Conservation (phyloP, 352 stramenopile genomes). For the Pythium dissotocum region DNA sequence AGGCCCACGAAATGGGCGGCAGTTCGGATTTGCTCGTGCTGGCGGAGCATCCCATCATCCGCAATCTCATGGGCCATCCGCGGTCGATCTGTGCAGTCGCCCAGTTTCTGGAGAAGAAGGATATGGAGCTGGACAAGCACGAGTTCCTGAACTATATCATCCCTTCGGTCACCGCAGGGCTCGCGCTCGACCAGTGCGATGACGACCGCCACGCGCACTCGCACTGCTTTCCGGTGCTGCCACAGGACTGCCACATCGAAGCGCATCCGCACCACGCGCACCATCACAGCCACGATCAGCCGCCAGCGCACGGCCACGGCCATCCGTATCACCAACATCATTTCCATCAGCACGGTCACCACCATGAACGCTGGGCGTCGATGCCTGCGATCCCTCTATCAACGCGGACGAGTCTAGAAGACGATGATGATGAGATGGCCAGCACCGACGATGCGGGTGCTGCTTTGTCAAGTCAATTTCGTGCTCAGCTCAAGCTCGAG, state of each 20-base stretch:
- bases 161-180: conserved; percentile 69
- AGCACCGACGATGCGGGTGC: neutral
- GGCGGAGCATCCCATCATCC: conserved; percentile 65
- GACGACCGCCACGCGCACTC: conserved; percentile 2
- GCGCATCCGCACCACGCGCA: conserved; percentile 18
- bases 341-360: conserved; percentile 16
- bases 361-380: conserved; percentile 30
- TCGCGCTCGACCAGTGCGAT: conserved; percentile 48
- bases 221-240: conserved; percentile 17
- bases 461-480: conserved; percentile 5
- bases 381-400: conserved; percentile 26
- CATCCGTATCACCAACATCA: conserved; percentile 9
- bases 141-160: conserved; percentile 86
- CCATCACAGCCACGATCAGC: conserved; percentile 33
- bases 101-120: conserved; percentile 80
- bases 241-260: conserved; percentile 20
- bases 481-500: conserved; percentile 16
- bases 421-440: neutral
- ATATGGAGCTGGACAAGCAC: conserved; percentile 82
- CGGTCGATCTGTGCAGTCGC: conserved; percentile 77
- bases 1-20: conserved; percentile 77
- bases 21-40: conserved; percentile 61
- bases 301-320: conserved; percentile 21
- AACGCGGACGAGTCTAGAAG: neutral
- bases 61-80: conserved; percentile 58